A percentile compares a stretch with the other conserved stretches of the same genome.
These are phyloP conservation scores for Bathelium albidoporum DNA, from an alignment of 495 filamentous ascomycete species.

Conservation along the genomic window DNA sequence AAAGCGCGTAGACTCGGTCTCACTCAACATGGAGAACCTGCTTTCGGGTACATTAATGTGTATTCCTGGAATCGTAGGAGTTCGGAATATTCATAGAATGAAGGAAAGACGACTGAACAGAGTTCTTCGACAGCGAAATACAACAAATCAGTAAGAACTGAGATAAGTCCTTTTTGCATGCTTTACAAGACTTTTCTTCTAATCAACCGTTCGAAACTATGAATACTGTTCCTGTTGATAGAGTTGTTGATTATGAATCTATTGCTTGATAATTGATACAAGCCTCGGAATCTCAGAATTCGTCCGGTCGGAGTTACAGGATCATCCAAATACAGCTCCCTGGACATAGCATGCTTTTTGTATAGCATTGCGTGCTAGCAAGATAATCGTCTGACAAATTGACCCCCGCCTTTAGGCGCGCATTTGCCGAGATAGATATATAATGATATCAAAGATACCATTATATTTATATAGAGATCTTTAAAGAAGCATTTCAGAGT, in stretches of 20 bases:
- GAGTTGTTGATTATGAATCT: neutral
- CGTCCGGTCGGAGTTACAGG: neutral
- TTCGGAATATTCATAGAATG: no score
- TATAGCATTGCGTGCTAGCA: constrained; percentile 13
- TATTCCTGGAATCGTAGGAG: neutral
- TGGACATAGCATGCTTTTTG: constrained; percentile 7
- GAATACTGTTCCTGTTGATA: neutral
- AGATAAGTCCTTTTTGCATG: neutral
- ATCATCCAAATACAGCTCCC: neutral
- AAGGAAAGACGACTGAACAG: no score
- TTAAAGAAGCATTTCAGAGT: neutral
- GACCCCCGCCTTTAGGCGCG: neutral
- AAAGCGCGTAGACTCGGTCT: no score
- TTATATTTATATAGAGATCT: neutral
- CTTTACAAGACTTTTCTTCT: neutral
- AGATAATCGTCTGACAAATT: constrained; percentile 12
- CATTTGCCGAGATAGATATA: neutral
- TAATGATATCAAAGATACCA: no score
- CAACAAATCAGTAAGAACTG: neutral
- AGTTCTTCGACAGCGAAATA: no score
- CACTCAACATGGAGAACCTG: neutral
- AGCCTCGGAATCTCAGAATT: neutral
- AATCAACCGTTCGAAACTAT: neutral
- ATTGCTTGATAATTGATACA: neutral
- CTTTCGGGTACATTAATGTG: neutral